A percentile compares a stretch with the other conserved stretches of the same genome.
Evolutionary conservation across 2,329 filamentous ascomycete species (phyloP).

Genomic region (Colletotrichum horii): DNA sequence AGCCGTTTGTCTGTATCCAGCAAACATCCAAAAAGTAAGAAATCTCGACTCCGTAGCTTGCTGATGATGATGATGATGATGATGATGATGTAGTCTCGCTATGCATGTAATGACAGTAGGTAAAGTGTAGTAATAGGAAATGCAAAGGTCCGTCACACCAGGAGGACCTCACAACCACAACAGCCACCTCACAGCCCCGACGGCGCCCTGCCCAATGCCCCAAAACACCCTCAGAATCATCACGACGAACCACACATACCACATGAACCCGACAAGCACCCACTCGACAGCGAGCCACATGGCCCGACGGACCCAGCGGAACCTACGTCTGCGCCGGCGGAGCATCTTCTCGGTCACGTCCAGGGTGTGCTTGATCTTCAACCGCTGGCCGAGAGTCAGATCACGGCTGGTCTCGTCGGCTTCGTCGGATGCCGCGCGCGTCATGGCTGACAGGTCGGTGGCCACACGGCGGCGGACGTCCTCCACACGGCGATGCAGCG

Average conservation of each 20-base stretch:
- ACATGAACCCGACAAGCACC: constrained; percentile 87
- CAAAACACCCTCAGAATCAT: constrained; percentile 73
- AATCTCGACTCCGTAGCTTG: not conserved
- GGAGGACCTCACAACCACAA: constrained; percentile 70
- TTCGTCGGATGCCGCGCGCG: constrained; percentile 74
- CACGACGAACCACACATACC: constrained; percentile 92
- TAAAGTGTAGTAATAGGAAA: not conserved
- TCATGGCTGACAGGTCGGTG: constrained; percentile 62
- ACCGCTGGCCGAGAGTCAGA: constrained; percentile 75
- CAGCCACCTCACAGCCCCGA: constrained; percentile 75
- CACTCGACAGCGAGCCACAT: constrained; percentile 88
- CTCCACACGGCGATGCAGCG: constrained; percentile 55
- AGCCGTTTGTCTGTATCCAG: not conserved
- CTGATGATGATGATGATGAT: not conserved
- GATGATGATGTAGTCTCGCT: not conserved
- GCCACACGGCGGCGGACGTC: constrained; percentile 51
- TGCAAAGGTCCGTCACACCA: too few species aligned
- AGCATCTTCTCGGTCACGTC: constrained; percentile 82
- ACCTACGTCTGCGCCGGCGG: constrained; percentile 67
- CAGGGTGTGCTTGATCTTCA: constrained; percentile 80
- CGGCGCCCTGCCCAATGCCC: constrained; percentile 64
- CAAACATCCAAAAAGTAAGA: not conserved
- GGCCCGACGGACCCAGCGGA: constrained; percentile 76
- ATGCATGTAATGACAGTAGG: constrained; percentile 14
- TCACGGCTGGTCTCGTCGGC: constrained; percentile 81